Base-by-base conservation (phyloP, 495 filamentous ascomycete species). In the Monascus purpureus region DNA sequence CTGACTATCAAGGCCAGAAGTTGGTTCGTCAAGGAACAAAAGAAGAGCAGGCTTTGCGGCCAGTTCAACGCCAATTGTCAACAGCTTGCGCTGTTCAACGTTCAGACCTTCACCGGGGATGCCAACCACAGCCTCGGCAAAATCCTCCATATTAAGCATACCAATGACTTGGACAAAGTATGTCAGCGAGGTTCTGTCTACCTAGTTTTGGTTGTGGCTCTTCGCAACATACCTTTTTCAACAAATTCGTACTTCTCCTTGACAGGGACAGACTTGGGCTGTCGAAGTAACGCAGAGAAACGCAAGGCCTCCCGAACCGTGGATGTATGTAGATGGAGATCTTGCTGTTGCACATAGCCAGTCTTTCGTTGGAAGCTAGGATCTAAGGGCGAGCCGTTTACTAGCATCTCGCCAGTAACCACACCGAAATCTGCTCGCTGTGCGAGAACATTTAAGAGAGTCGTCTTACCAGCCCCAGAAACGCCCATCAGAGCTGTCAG, bases 21-120 rank as follows among this genome's bases (percentile, higher is more conserved):
- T 90, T 11, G 87, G 87, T 42, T 95, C 87, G 46, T 95, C 87
- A n/a, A 95, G 72, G 58, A 93, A 95, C 5, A 94, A 73, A 1
- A 93, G 60, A n/a, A 95, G 65, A 13, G 75, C 75, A 19, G 87
- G 87, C 56, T 86, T 93, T 8, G 87, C 86, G 25, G 82, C 86
- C 12, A 95, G 68, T 47, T 95, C 87, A 30, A 93, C 84, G 45
- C 83, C 86, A 42, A 95, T 92, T 6, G 86, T 93, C 12, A 93
- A 53, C 11, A 82, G 68, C 50, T 93, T 95, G 2, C 85, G 64
- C 52, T 93, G 87, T 46, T 95, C 88, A 22, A 94, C 85, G 45
- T 93, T 93, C 33, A 97, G 64, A 42, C 87, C 59, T 38, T 65
- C 61, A 2, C 61, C 61, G 2, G 61, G 61, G 14, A 41, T 53